Conservation (phyloP, 2,329 filamentous ascomycete genomes). For the Cytospora paraplurivora region DNA sequence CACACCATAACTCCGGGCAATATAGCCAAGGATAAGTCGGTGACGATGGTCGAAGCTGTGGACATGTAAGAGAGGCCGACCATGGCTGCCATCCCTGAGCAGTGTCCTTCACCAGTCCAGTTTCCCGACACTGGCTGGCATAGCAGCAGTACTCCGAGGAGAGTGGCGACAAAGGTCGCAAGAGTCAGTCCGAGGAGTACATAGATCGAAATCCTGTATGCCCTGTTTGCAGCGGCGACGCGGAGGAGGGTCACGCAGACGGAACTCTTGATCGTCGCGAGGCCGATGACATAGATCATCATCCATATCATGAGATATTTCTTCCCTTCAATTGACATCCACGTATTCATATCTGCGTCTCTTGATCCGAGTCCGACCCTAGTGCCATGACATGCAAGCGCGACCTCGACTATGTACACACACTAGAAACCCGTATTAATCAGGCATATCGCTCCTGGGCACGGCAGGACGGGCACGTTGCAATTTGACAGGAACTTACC, state of each 20-base stretch:
- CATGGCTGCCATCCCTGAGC: slow-evolving; percentile 29
- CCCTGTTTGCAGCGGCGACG: slow-evolving; percentile 11
- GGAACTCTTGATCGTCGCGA: slow-evolving; percentile 32
- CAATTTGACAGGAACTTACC: neutral
- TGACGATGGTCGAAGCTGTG: slow-evolving; percentile 38
- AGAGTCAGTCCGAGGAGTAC: slow-evolving; percentile 19
- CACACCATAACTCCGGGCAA: slow-evolving; percentile 39
- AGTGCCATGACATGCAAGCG: slow-evolving; percentile 29
- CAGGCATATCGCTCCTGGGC: neutral
- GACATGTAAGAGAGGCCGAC: slow-evolving; percentile 35
- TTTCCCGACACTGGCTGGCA: slow-evolving; percentile 31
- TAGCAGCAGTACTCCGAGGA: slow-evolving; percentile 30
- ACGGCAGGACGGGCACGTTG: too few relatives aligned
- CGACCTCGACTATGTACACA: slow-evolving; percentile 29
- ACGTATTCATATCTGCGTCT: slow-evolving; percentile 27
- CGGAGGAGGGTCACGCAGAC: slow-evolving; percentile 32
- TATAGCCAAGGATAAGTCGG: slow-evolving; percentile 38
- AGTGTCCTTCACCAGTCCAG: slow-evolving; percentile 30
- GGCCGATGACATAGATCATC: slow-evolving; percentile 31
- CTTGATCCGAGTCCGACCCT: slow-evolving; percentile 31
- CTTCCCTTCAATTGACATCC: slow-evolving; percentile 23
- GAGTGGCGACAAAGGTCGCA: slow-evolving; percentile 29
- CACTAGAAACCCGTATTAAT: neutral
- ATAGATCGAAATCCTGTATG: slow-evolving; percentile 20
- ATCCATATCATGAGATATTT: slow-evolving; percentile 34